Percentiles rank a stretch among this genome's conserved stretches.
Conservation (phyloP, 2,329 filamentous ascomycete species). For the Fusarium verrucosum region DNA sequence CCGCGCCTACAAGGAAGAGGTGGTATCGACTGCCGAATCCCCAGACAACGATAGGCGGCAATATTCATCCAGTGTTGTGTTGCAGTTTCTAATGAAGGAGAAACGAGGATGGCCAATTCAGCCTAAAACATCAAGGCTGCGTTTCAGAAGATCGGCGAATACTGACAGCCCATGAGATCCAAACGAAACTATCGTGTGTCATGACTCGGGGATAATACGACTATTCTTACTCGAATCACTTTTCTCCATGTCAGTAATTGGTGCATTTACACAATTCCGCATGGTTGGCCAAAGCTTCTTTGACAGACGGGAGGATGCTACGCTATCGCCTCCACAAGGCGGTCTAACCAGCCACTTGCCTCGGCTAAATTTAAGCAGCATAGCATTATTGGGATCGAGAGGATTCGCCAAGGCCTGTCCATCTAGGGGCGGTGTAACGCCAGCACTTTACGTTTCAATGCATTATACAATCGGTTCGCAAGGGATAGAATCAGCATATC, state of each 20-base stretch:
- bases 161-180: background rate
- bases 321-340: background rate
- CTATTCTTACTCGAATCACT: background rate
- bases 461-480: background rate
- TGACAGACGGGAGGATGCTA: background rate
- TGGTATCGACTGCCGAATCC: conserved; percentile 21
- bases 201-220: conserved; percentile 3
- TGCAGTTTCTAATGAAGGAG: conserved; percentile 16
- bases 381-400: no score
- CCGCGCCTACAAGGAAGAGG: background rate
- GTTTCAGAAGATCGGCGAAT: conserved; percentile 24
- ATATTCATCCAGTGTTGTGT: background rate
- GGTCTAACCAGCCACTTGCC: background rate
- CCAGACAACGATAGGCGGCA: conserved; percentile 1
- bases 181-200: background rate
- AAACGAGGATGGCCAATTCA: conserved; percentile 14
- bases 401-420: background rate
- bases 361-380: conserved; percentile 9
- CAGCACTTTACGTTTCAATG: background rate
- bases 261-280: conserved; percentile 26
- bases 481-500: background rate
- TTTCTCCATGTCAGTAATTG: background rate
- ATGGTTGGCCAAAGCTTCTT: no score
- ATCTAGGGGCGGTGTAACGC: conserved; percentile 1
- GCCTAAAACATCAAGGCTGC: conserved; percentile 15